Evolutionary conservation across 306 rosid species (phyloP), one percentile per base, ranked within the genome.

Genomic region (Rubus idaeus): DNA sequence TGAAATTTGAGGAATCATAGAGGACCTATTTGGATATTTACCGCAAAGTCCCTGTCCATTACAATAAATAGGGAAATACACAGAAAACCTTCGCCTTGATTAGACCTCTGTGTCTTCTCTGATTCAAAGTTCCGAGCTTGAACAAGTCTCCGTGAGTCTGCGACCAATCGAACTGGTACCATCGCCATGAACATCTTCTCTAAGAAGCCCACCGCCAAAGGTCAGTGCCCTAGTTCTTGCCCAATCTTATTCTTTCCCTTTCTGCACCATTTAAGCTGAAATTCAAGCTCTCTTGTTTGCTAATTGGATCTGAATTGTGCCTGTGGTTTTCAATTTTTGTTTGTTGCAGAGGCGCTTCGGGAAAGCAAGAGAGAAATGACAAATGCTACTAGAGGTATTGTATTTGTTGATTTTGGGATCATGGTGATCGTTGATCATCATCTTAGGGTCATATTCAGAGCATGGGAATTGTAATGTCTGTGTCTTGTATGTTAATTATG

Each of bases 141-240:
- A 76, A 64, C 78, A 56, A 37, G 74, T 53, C 64, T 75, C 75
- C 37, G 51, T 20, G 11, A 61, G 39, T 63, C 52, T 39, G 62
- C 52, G 26, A 70, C 53, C 74, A 7, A 70, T 71, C 47, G 26
- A 8, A 5, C 56, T 20, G 67, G 46, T 65, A 51, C 80, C 20
- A 13, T 64, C 47, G 47, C 69, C 84, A 95, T 96, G 99, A 96
- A 89, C 84, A 79, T 96, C 80, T 92, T 96, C 90, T 26, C 87
- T 66, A 96, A 92, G 90, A 92, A 96, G 85, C 97, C 99, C 83
- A 91, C 89, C 39, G 89, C 96, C 79, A 96, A 92, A 92, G 99
- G 98, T 96, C 82, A 69, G 77, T 68, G 30, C 78, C 79, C 79
- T 57, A 10, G 13, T 23, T 56, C 61, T n/a, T 11, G 26, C 65